phyloP scores from a whole-genome alignment of 768 basidiomycete genomes.

The Tubosaeta brunneosetosa region DNA sequence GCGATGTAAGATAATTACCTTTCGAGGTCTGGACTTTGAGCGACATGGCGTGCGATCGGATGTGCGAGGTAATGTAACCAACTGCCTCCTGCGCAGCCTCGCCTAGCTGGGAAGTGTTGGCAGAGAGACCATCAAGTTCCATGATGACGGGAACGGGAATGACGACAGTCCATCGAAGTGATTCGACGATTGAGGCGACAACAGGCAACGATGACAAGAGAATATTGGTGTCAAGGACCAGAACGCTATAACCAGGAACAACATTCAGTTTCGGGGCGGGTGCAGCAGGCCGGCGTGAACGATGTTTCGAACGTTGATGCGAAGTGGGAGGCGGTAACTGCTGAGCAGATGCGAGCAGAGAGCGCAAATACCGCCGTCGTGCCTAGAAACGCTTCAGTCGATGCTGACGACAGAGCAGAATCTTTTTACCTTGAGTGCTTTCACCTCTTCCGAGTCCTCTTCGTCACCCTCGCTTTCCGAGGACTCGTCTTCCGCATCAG shows the following conservation, averaged over 20 bases:
- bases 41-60: slow-evolving; percentile 67
- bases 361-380: slow-evolving; percentile 68
- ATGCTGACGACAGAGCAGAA: slow-evolving; percentile 1
- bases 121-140: slow-evolving; percentile 89
- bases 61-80: slow-evolving; percentile 65
- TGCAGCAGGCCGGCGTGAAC: slow-evolving; percentile 25
- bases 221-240: slow-evolving; percentile 95
- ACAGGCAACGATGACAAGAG: slow-evolving; percentile 77
- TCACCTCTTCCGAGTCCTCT: slow-evolving; percentile 67
- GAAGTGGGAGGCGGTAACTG: slow-evolving; percentile 21
- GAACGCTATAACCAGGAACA: slow-evolving; percentile 80
- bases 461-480: slow-evolving; percentile 52
- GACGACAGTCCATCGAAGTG: slow-evolving; percentile 79
- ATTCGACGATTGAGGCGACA: slow-evolving; percentile 73
- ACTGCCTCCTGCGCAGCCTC: slow-evolving; percentile 71
- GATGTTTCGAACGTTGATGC: slow-evolving; percentile 27
- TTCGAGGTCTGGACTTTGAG: slow-evolving; percentile 94
- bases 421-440: slow-evolving; percentile 66
- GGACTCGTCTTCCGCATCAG: slow-evolving; percentile 45
- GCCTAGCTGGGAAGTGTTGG: slow-evolving; percentile 62
- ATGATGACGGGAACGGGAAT: slow-evolving; percentile 93
- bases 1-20: slow-evolving; percentile 86
- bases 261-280: slow-evolving; percentile 47
- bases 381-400: slow-evolving; percentile 40
- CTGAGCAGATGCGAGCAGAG: slow-evolving; percentile 52